Evolutionary conservation across 148 eudicot genomes (phyloP).

Genomic region (Rhododendron williamsianum): DNA sequence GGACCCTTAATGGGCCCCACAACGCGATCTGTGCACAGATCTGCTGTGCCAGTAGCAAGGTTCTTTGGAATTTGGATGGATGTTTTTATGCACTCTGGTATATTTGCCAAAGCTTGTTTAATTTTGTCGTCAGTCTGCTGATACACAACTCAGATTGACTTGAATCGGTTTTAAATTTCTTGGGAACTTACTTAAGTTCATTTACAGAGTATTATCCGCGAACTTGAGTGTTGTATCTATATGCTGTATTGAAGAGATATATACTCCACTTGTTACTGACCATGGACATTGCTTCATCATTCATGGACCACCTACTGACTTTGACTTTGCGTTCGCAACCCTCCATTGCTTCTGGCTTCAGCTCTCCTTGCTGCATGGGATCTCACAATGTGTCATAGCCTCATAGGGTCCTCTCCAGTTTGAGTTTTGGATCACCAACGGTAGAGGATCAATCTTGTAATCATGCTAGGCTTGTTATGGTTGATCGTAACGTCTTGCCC

Average conservation of each 20-base stretch:
- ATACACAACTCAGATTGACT: neutral
- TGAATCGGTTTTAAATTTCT: neutral
- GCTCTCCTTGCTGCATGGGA: neutral
- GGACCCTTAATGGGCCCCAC: too few relatives aligned
- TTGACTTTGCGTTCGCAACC: neutral
- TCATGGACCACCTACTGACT: neutral
- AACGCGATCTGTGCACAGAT: too few relatives aligned
- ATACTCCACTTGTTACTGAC: neutral
- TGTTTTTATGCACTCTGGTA: neutral
- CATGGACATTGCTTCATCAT: neutral
- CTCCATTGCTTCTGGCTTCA: neutral
- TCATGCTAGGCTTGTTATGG: neutral
- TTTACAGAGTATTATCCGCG: neutral
- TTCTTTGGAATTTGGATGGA: neutral
- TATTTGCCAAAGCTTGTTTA: neutral
- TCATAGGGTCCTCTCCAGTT: neutral
- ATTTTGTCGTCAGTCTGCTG: neutral
- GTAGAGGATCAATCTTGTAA: neutral
- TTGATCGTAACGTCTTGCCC: neutral
- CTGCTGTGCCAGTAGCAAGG: too few relatives aligned
- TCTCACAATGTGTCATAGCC: neutral
- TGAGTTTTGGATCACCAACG: too few relatives aligned
- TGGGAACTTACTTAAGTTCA: neutral
- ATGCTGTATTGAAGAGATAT: neutral
- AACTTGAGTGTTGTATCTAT: neutral